Evolutionary conservation across 2,329 filamentous ascomycete species (phyloP), one percentile per base, ranked within the genome.

Genomic region (Ophiostoma himal-ulmi): DNA sequence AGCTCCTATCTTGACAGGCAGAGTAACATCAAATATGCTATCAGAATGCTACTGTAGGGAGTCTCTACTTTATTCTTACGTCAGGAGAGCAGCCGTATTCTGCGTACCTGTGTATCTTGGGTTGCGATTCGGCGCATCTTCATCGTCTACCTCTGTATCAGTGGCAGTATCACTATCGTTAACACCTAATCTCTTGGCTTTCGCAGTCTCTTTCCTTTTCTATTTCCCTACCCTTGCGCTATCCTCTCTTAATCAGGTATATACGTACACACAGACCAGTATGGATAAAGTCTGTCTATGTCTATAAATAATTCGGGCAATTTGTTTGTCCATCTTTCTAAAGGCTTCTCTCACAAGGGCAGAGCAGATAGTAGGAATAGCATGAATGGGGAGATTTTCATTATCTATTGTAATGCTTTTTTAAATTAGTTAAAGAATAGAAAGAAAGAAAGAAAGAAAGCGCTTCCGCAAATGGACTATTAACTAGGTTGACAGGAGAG

Each of bases 1-100:
- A 57, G n/a, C n/a, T 57, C 52, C 52, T 57, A 26, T 57, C 14
- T 30, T 8, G 22, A 57, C 22, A 6, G 52, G 22, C 52, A 57
- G n/a, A 57, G 52, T 57, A 26, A 22, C 52, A 57, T 57, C 52
- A 57, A 26, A 26, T 22, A 57, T 57, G 52, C 52, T 26, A 57
- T 13, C n/a, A 57, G 52, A 57, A 57, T 57, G 52, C 52, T 17
- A 57, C 52, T 57, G 52, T 57, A 22, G 52, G 52, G 52, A 48
- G 44, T 48, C 11, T 44, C 41, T 44, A 14, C 11, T 44, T 20
- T 39, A n/a, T n/a, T 20, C 7, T 48, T 48, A 20, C 44, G n/a
- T 7, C 20, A 7, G 44, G 10, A 39, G 10, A 10, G 37, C 37
- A 39, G 37, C 11, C 37, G 11, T 39, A 39, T 39, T 39, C 37